Base-by-base conservation (phyloP, 139 green algal genomes). In the Astrephomene gubernaculifera region DNA sequence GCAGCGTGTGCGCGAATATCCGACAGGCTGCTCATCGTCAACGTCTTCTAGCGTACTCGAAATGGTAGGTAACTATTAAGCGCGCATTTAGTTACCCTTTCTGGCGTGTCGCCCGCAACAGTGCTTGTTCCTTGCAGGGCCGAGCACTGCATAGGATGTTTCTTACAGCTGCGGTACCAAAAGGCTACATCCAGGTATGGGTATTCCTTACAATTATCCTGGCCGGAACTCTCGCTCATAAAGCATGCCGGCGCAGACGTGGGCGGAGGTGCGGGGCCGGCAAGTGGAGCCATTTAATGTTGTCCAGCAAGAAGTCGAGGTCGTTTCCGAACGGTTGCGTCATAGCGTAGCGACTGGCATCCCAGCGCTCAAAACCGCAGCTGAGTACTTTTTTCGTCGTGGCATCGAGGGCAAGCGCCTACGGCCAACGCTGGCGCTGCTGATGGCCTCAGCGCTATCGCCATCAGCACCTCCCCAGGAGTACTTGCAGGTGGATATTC, bases 391-490 rank as follows among this genome's bases (percentile, higher is more conserved):
- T 31, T 92, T 92, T 69, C 64, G 92, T 79, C 82, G 90, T 4
- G 96, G 97, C 33, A 90, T 95, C 0, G 94, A 98, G 79, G 97
- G 97, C 72, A 99, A 99, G 90, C 92, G 97, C 7, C 85, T 99
- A 44, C 89, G 97, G 1, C 95, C 96, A 10, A 96, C 95, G 14
- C 90, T 98, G 74, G 88, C 98, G 49, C 89, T 99, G 35, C 85
- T 99, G 4, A 95, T 99, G 94, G 91, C 95, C 0, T 96, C 93
- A 14, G 91, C 95, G 27, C 90, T 99, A 1, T 92, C 93, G 25
- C 49, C 76, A 0, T 54, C 49, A 0, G 65, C 91, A 0, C 91
- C 92, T 2, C n/a, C 82, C 12, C 60, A 87, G 10, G 80, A 91
- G 29, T 87, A 71, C 35, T 85, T 95, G 1, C 71, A 87, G 14